phyloP scores from a whole-genome alignment of 306 rosid species.

The Begonia fuchsioides region DNA sequence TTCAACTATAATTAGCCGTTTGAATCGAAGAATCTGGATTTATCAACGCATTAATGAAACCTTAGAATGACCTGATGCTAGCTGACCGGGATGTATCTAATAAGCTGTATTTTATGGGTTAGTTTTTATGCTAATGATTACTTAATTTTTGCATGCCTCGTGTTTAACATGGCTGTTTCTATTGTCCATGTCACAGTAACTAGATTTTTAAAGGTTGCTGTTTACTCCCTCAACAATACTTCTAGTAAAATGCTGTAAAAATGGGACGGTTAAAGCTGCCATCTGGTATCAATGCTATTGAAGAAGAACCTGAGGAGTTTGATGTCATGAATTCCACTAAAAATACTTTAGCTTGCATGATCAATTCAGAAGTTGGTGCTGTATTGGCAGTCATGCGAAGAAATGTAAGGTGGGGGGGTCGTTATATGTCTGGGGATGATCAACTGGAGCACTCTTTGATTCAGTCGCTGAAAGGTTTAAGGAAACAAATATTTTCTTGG shows the following conservation, averaged over 20 bases:
- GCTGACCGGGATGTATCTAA: too few relatives aligned
- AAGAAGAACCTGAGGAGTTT: slow-evolving; percentile 83
- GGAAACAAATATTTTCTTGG: slow-evolving; percentile 79
- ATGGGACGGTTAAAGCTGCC: background rate
- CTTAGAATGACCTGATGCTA: too few relatives aligned
- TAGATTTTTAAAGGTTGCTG: background rate
- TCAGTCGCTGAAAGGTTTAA: slow-evolving; percentile 74
- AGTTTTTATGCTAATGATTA: too few relatives aligned
- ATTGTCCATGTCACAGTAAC: too few relatives aligned
- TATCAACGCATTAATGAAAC: too few relatives aligned
- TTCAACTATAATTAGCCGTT: background rate
- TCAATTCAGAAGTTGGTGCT: slow-evolving; percentile 88
- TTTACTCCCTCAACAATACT: background rate
- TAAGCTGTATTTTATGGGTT: too few relatives aligned
- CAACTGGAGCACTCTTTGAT: slow-evolving; percentile 85
- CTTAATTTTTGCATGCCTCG: too few relatives aligned
- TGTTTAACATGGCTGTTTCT: too few relatives aligned
- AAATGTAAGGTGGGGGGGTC: slow-evolving; percentile 92
- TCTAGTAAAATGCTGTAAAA: background rate
- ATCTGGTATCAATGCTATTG: slow-evolving; percentile 12
- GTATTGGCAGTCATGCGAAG: slow-evolving; percentile 96
- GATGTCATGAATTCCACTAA: slow-evolving; percentile 44
- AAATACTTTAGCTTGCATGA: slow-evolving; percentile 75
- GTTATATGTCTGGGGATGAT: slow-evolving; percentile 87
- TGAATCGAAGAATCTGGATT: background rate